Percentiles rank a stretch among this genome's conserved stretches.
Evolutionary conservation across 148 eudicot species (phyloP).

Genomic region (Cornus controversa): DNA sequence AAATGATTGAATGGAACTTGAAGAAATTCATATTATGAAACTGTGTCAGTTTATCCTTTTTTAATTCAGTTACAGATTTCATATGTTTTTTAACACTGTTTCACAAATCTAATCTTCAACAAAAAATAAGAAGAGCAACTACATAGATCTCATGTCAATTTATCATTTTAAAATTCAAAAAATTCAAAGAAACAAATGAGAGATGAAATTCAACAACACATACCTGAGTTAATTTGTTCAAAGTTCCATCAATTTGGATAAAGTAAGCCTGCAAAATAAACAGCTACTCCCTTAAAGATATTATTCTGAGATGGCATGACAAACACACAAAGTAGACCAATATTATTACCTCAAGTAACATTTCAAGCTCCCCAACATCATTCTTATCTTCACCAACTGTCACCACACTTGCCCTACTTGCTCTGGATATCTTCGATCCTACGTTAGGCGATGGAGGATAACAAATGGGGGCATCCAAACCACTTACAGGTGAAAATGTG

Average conservation of each 20-base stretch:
- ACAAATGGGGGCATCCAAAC: slow-evolving; percentile 46
- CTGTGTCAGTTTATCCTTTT: no score
- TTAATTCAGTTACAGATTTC: no score
- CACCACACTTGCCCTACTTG: slow-evolving; percentile 61
- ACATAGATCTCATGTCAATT: no score
- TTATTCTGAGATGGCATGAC: neutral
- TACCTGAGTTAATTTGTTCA: slow-evolving; percentile 72
- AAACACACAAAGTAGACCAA: neutral
- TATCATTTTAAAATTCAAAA: neutral
- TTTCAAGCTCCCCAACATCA: slow-evolving; percentile 79
- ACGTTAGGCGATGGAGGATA: slow-evolving; percentile 51
- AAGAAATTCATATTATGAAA: no score
- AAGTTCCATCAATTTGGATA: slow-evolving; percentile 71
- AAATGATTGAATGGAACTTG: no score
- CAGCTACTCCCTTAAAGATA: slow-evolving; percentile 3
- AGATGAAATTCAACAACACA: slow-evolving; percentile 9
- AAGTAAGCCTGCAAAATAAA: slow-evolving; percentile 65
- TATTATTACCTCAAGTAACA: slow-evolving; percentile 58
- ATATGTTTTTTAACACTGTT: no score
- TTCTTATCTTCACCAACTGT: slow-evolving; percentile 61
- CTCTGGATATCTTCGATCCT: slow-evolving; percentile 59
- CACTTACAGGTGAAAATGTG: slow-evolving; percentile 59
- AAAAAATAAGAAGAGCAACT: no score
- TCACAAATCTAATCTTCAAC: no score
- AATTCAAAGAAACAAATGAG: no score